These are phyloP conservation scores for Cladosporium sp. DNA, from an alignment of 2,329 filamentous ascomycete genomes.

Conservation along the genomic window DNA sequence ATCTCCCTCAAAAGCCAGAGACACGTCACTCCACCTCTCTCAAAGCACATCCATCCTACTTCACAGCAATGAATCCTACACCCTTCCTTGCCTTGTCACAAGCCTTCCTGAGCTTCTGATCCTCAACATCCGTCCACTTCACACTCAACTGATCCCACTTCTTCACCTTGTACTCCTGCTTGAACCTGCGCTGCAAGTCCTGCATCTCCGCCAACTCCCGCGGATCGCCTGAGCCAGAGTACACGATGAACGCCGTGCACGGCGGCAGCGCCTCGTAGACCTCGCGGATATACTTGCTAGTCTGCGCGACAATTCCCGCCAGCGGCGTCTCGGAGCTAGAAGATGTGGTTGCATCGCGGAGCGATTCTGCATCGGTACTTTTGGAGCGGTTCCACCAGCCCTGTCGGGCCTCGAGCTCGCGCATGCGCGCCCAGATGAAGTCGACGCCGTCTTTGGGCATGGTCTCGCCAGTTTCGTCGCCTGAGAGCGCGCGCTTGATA, in stretches of 20 bases:
- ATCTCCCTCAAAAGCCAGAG: no score
- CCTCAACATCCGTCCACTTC: slow-evolving; percentile 66
- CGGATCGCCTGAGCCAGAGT: slow-evolving; percentile 66
- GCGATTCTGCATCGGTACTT: slow-evolving; percentile 42
- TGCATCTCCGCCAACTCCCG: slow-evolving; percentile 59
- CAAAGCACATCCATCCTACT: slow-evolving; percentile 39
- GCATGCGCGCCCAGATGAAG: slow-evolving; percentile 64
- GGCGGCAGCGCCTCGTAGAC: slow-evolving; percentile 60
- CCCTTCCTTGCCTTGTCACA: slow-evolving; percentile 60
- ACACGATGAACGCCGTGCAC: slow-evolving; percentile 64
- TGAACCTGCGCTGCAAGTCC: slow-evolving; percentile 57
- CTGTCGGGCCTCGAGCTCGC: slow-evolving; percentile 61
- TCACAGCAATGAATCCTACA: slow-evolving; percentile 61
- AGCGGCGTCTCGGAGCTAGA: slow-evolving; percentile 37
- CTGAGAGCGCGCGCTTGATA: slow-evolving; percentile 55
- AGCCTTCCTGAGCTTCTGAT: slow-evolving; percentile 60
- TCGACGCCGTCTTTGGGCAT: slow-evolving; percentile 57
- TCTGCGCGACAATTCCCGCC: slow-evolving; percentile 50
- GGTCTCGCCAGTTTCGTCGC: slow-evolving; percentile 45
- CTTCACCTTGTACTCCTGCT: slow-evolving; percentile 59
- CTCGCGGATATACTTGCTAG: slow-evolving; percentile 52
- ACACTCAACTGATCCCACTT: slow-evolving; percentile 66
- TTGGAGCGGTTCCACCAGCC: slow-evolving; percentile 62
- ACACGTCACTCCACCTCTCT: no score
- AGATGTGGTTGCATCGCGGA: slow-evolving; percentile 30